phyloP scores from a whole-genome alignment of 805 yeast genomes.

The Teunomyces cretensis region DNA sequence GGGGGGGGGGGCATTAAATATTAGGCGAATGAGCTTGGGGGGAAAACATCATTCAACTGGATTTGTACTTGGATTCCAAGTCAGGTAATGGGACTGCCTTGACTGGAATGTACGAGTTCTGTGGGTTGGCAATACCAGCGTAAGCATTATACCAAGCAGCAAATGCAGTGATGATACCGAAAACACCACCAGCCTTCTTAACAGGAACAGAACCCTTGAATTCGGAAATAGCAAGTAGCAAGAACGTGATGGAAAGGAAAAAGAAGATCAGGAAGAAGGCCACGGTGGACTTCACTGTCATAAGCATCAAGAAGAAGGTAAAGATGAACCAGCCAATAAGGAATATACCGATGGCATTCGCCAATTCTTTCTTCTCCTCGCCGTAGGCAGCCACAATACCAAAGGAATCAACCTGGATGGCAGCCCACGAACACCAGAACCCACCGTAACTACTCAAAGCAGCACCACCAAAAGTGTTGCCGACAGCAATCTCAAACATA shows the following conservation, averaged over 20 bases:
- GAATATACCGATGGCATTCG: constrained; percentile 38
- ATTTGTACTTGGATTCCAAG: constrained; percentile 8
- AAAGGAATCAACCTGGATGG: constrained; percentile 44
- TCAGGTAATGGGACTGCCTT: constrained; percentile 55
- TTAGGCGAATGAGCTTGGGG: constrained; percentile 1
- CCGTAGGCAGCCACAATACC: constrained; percentile 37
- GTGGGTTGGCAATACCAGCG: constrained; percentile 53
- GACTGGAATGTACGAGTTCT: constrained; percentile 59
- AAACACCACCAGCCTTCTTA: constrained; percentile 43
- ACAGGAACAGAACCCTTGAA: constrained; percentile 23
- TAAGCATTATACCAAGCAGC: constrained; percentile 47
- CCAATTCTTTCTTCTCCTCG: constrained; percentile 24
- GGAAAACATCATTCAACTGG: background rate
- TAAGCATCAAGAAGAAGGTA: constrained; percentile 40
- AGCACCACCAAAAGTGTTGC: constrained; percentile 74
- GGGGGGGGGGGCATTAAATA: constrained; percentile 2
- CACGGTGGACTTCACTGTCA: constrained; percentile 44
- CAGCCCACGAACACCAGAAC: constrained; percentile 76
- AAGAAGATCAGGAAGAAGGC: constrained; percentile 43
- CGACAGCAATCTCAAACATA: constrained; percentile 72
- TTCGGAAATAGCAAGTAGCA: constrained; percentile 40
- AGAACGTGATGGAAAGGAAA: constrained; percentile 41
- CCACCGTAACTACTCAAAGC: constrained; percentile 65
- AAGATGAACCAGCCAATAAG: constrained; percentile 45
- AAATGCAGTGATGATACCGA: constrained; percentile 43